A percentile compares a stretch with the other conserved stretches of the same genome.
Evolutionary conservation across 2,329 filamentous ascomycete genomes (phyloP).

Genomic region (Arthrobotrys conoides): DNA sequence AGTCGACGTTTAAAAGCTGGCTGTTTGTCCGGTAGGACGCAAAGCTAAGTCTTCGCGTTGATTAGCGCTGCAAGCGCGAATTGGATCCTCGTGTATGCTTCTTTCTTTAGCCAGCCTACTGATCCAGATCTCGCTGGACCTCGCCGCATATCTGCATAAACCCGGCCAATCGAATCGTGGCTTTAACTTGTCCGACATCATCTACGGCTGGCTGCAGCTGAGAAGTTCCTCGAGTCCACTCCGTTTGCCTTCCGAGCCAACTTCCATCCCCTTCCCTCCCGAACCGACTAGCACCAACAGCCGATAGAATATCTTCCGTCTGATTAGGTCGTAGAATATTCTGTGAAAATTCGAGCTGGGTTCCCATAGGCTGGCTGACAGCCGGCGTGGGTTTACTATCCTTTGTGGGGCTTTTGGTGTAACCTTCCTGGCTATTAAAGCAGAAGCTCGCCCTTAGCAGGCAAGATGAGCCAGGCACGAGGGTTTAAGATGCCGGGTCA

Average conservation of each 20-base stretch:
- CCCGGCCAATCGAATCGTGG: constrained; percentile 33
- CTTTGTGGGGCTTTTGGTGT: constrained; percentile 38
- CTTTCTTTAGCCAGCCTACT: neutral
- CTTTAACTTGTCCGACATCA: constrained; percentile 12
- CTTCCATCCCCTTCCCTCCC: constrained; percentile 11
- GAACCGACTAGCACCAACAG: constrained; percentile 28
- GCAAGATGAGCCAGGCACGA: constrained; percentile 33
- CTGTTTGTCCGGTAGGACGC: constrained; percentile 5
- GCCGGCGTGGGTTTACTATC: constrained; percentile 10
- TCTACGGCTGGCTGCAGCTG: constrained; percentile 17
- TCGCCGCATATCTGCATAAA: constrained; percentile 42
- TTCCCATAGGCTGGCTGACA: neutral
- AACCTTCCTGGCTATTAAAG: constrained; percentile 21
- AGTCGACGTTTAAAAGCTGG: neutral
- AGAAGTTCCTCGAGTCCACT: constrained; percentile 15
- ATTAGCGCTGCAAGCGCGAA: constrained; percentile 29
- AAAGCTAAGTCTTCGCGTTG: constrained; percentile 7
- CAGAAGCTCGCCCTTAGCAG: neutral
- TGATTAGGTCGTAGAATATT: neutral
- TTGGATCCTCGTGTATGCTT: constrained; percentile 23
- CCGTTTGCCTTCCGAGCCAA: constrained; percentile 21
- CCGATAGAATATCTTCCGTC: neutral
- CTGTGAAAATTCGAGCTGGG: neutral
- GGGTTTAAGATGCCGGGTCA: constrained; percentile 36
- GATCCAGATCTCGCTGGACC: constrained; percentile 28